Evolutionary conservation across 2,329 filamentous ascomycete genomes (phyloP).

Genomic region (Sporothrix dimorphospora): DNA sequence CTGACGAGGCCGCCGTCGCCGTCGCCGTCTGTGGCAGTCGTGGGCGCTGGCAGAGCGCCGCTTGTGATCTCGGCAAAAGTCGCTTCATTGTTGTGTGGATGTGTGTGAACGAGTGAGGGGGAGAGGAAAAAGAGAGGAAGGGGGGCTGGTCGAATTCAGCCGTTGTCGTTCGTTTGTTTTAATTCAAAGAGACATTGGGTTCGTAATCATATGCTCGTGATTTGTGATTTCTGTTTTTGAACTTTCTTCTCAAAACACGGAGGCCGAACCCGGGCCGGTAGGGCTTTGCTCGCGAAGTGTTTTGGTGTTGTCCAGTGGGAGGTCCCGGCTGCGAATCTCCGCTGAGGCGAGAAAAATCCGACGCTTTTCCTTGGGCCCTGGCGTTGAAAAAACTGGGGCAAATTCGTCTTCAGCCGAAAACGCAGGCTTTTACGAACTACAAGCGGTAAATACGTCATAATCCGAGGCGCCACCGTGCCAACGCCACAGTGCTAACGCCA

Average conservation of each 20-base stretch:
- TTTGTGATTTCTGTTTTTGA: not conserved
- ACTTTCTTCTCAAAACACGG: not conserved
- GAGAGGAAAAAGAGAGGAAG: not conserved
- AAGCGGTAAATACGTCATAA: conserved; percentile 21
- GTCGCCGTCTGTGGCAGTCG: not conserved
- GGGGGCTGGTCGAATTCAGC: not conserved
- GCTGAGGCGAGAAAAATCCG: conserved; percentile 22
- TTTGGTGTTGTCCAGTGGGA: too few species aligned
- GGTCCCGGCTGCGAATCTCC: conserved; percentile 9
- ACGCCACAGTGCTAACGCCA: not conserved
- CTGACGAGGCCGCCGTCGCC: not conserved
- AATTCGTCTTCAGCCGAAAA: not conserved
- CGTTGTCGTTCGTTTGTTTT: not conserved
- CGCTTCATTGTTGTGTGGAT: conserved; percentile 26
- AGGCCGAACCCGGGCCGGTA: not conserved
- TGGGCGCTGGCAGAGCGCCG: conserved; percentile 35
- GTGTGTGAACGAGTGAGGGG: not conserved
- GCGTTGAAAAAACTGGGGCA: too few species aligned
- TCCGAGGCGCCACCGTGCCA: not conserved
- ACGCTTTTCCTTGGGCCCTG: not conserved
- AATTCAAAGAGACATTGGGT: not conserved
- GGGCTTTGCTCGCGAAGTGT: too few species aligned
- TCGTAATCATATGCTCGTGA: not conserved
- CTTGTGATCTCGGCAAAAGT: conserved; percentile 40
- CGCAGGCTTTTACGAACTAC: too few species aligned